Evolutionary conservation across 1,284 basidiomycete genomes (phyloP).

Genomic region (Cutaneotrichosporon spelunceum): DNA sequence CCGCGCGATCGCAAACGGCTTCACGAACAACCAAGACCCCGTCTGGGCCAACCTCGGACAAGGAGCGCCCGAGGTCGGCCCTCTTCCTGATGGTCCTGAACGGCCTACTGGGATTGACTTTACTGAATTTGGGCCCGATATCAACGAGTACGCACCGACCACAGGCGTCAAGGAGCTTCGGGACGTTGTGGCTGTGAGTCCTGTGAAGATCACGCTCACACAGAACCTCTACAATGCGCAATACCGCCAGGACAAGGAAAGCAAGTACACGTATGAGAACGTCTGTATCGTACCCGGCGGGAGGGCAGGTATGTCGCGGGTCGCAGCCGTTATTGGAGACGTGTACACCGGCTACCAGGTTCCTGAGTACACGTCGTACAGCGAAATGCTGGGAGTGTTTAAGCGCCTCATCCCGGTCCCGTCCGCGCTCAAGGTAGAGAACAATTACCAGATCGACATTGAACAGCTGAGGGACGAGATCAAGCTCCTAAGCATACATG

Average conservation of each 20-base stretch:
- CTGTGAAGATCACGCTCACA: constrained; percentile 64
- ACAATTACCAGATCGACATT: constrained; percentile 69
- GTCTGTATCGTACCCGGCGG: constrained; percentile 67
- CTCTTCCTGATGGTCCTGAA: constrained; percentile 68
- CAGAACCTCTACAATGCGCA: constrained; percentile 75
- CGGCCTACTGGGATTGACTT: constrained; percentile 63
- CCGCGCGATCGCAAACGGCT: constrained; percentile 67
- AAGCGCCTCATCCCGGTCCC: constrained; percentile 85
- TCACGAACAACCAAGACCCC: constrained; percentile 61
- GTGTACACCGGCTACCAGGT: constrained; percentile 43
- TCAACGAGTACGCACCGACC: constrained; percentile 88
- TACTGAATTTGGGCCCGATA: constrained; percentile 57
- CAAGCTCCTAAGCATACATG: constrained; percentile 71
- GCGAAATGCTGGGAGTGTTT: constrained; percentile 76
- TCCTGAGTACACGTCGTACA: constrained; percentile 51
- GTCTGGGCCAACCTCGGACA: constrained; percentile 81
- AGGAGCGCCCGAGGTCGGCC: constrained; percentile 53
- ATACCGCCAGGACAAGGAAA: constrained; percentile 73
- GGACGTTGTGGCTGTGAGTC: constrained; percentile 36
- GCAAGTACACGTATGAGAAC: constrained; percentile 85
- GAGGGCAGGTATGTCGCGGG: constrained; percentile 75
- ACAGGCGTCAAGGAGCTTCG: constrained; percentile 71
- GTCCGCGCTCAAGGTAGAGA: constrained; percentile 55
- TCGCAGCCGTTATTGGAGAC: constrained; percentile 24
- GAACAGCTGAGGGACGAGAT: constrained; percentile 62